Evolutionary conservation across 1,284 basidiomycete genomes (phyloP).

Genomic region (Leccinum insigne): DNA sequence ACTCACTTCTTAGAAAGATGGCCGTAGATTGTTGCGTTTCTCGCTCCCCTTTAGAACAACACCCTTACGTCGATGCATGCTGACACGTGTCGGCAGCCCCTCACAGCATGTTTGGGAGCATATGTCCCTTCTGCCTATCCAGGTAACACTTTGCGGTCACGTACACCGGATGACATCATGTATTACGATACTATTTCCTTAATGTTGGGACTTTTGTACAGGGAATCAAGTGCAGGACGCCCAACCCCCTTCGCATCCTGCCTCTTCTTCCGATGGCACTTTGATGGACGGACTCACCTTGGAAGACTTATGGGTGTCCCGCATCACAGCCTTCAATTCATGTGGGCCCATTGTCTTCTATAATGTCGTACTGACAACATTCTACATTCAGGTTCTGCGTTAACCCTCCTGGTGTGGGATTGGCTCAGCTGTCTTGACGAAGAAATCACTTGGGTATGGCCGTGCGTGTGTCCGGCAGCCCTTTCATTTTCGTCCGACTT

Average conservation of each 20-base stretch:
- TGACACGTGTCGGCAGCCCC: background rate
- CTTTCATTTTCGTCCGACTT: background rate
- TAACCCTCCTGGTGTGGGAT: conserved; percentile 12
- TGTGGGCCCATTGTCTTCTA: background rate
- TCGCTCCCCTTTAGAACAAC: background rate
- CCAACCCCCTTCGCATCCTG: background rate
- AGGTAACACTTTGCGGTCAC: background rate
- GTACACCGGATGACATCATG: background rate
- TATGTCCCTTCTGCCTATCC: background rate
- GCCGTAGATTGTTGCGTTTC: background rate
- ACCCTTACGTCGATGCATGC: background rate
- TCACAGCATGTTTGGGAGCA: background rate
- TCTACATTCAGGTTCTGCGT: conserved; percentile 5
- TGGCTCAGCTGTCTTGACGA: conserved; percentile 16
- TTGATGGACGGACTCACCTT: conserved; percentile 6
- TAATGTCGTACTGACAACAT: background rate
- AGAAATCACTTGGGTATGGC: conserved; percentile 15
- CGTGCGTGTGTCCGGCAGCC: conserved; percentile 2
- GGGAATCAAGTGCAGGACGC: background rate
- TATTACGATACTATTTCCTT: background rate
- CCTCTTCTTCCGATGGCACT: background rate
- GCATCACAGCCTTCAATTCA: conserved; percentile 12
- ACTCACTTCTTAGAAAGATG: background rate
- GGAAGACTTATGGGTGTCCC: conserved; percentile 12
- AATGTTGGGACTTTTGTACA: background rate